Conservation (phyloP, 75 land plant species). For the Chamaecyparis obtusa region DNA sequence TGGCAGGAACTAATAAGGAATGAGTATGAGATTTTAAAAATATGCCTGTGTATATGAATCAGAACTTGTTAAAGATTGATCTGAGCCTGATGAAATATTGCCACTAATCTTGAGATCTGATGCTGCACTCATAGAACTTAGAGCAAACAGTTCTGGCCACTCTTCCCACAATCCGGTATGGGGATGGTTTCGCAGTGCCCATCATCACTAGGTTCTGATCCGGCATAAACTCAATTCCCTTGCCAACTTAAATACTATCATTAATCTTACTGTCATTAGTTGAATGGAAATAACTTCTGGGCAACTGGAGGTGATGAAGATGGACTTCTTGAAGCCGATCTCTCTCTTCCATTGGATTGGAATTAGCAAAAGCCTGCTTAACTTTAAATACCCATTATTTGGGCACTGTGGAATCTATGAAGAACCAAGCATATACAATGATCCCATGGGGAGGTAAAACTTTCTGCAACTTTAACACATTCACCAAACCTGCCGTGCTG, state of each 20-base stretch:
- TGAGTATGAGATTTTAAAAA: background rate
- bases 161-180: conserved; percentile 32
- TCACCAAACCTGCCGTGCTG: conserved; percentile 19
- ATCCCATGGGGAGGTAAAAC: conserved; percentile 13
- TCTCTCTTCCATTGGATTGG: conserved; percentile 47
- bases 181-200: conserved; percentile 20
- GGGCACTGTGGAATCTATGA: conserved; percentile 39
- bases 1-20: background rate
- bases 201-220: conserved; percentile 22
- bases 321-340: conserved; percentile 33
- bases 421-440: conserved; percentile 45
- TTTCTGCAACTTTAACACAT: conserved; percentile 23
- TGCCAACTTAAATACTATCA: conserved; percentile 16
- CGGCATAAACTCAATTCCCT: conserved; percentile 18
- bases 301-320: conserved; percentile 50
- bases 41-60: conserved; percentile 62
- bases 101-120: conserved; percentile 23
- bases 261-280: conserved; percentile 14
- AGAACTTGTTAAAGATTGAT: conserved; percentile 72
- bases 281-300: conserved; percentile 42
- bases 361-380: conserved; percentile 49
- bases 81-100: conserved; percentile 70
- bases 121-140: background rate
- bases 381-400: conserved; percentile 10
- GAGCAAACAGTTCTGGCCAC: conserved; percentile 22